Conservation (phyloP, 73 alveolate genomes). For the Halteria grandinella region DNA sequence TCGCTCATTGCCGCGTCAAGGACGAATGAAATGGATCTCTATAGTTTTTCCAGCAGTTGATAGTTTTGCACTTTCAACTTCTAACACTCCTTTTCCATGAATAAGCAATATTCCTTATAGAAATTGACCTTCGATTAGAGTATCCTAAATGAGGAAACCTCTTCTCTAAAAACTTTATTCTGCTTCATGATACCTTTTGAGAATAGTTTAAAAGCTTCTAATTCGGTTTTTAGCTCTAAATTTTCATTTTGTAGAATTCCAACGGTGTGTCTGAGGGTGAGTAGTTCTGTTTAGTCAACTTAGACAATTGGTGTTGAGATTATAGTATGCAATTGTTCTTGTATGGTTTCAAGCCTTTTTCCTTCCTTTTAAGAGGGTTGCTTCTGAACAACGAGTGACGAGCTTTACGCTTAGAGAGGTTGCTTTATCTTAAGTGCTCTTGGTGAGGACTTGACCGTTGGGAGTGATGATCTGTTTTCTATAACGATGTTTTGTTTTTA, state of each 20-base stretch:
- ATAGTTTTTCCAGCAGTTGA: constrained; percentile 3
- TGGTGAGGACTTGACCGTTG: no score
- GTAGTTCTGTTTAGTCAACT: no score
- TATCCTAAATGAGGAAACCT: background rate
- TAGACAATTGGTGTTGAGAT: no score
- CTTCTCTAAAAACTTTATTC: constrained; percentile 11
- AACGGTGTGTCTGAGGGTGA: background rate
- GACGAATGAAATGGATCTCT: background rate
- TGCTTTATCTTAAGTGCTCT: no score
- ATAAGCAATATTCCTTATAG: background rate
- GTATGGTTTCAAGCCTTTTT: no score
- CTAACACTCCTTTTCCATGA: constrained; percentile 4
- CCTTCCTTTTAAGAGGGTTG: no score
- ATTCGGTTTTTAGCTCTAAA: background rate
- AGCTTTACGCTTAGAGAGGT: no score
- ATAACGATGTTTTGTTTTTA: no score
- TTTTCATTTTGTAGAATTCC: background rate
- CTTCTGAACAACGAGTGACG: no score
- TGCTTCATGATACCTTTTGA: constrained; percentile 1
- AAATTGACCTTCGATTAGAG: background rate
- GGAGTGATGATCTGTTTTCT: no score
- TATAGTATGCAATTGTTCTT: no score
- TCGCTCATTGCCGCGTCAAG: background rate
- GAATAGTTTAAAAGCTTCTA: constrained; percentile 15
- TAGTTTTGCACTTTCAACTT: background rate